Evolutionary conservation across 1,284 basidiomycete genomes (phyloP), one percentile per base, ranked within the genome.

Genomic region (Paramarasmius palmivorus): DNA sequence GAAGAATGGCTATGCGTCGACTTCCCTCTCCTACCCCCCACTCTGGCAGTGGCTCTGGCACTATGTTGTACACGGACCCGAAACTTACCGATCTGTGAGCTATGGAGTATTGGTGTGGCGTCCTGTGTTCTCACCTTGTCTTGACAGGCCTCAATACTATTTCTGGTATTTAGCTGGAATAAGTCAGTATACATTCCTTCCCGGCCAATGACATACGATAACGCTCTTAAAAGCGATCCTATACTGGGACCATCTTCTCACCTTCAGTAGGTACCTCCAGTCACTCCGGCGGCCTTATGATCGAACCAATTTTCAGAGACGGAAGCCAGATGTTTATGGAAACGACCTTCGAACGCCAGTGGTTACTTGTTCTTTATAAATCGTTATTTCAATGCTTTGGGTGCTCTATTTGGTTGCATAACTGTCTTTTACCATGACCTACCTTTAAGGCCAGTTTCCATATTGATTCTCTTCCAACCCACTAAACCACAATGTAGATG

Each of bases 291-390:
- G 22, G 25, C 41, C 22, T 44, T 25, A 5, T n/a, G 17, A 17
- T n/a, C n/a, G n/a, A 19, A 4, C 26, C 10, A 17, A 3, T 51
- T 39, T 20, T 20, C 32, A 51, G 50, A 51, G 17, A 51, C 23
- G 26, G 50, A 51, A 12, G 8, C 22, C 37, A 51, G 32, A 22
- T 51, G 12, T 23, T 20, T 51, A n/a, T 51, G 50, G 50, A 51
- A 51, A 23, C 26, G 26, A 19, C 40, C 22, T 15, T 42, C 39
- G 12, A 51, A 50, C 25, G 19, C 32, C 5, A 51, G 39, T 35
- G 50, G 39, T 17, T 34, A 51, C 32, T 44, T 51, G 39, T 51
- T 51, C 29, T 23, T 51, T 42, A 12, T 51, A 1, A 38, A 51
- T 20, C 50, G 50, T 9, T 51, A 51, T 29, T 41, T 51, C 39